These are phyloP conservation scores for Monilinia polystroma DNA, from an alignment of 2,329 filamentous ascomycete species.

Conservation along the genomic window DNA sequence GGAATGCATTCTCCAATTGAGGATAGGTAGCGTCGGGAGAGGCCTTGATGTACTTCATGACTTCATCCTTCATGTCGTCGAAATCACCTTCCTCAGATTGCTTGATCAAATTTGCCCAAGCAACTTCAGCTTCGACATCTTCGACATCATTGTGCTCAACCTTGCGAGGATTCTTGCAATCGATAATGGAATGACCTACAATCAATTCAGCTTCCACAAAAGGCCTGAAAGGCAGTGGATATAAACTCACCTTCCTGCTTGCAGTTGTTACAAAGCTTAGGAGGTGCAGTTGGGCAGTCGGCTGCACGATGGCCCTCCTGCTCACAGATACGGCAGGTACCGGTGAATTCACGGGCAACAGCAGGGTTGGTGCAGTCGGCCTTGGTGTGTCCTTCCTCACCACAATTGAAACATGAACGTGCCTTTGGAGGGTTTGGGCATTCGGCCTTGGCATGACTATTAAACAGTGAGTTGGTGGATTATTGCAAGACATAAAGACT, in stretches of 20 bases:
- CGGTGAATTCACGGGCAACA: constrained; percentile 49
- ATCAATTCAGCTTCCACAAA: constrained; percentile 9
- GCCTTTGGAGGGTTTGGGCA: constrained; percentile 34
- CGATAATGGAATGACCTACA: constrained; percentile 54
- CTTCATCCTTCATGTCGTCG: constrained; percentile 60
- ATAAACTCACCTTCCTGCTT: constrained; percentile 53
- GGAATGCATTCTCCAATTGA: constrained; percentile 61
- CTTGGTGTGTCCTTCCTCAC: constrained; percentile 63
- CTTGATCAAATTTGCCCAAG: constrained; percentile 56
- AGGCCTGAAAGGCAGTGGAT: not conserved
- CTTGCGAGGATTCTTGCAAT: constrained; percentile 60
- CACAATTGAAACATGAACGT: constrained; percentile 54
- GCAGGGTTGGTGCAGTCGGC: constrained; percentile 58
- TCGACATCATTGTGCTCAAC: constrained; percentile 54
- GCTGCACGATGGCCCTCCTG: constrained; percentile 55
- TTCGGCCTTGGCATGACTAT: constrained; percentile 28
- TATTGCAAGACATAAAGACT: not conserved
- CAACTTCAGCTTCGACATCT: constrained; percentile 52
- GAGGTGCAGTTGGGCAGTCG: constrained; percentile 61
- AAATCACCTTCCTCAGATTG: constrained; percentile 57
- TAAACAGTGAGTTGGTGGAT: constrained; percentile 8
- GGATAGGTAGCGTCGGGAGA: constrained; percentile 56
- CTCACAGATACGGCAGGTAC: constrained; percentile 59
- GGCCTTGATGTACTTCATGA: constrained; percentile 62
- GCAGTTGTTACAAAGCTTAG: constrained; percentile 61